Percentiles rank a stretch among this genome's conserved stretches.
phyloP scores from a whole-genome alignment of 345 rosid genomes.

The Syzygium aromaticum region DNA sequence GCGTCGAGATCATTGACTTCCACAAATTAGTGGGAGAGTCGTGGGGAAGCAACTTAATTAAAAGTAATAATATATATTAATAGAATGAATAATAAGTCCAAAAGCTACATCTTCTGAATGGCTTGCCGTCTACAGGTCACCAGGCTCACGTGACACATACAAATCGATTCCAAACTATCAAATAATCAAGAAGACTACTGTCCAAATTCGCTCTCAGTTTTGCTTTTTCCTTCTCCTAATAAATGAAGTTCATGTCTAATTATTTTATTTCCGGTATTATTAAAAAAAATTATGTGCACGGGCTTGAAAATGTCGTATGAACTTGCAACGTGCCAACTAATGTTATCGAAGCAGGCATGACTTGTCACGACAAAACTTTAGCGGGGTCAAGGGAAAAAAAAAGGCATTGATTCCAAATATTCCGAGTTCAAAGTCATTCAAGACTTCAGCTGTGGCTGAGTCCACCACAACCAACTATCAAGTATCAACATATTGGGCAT shows the following conservation, averaged over 20 bases:
- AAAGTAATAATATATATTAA: not conserved
- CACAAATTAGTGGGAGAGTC: not conserved
- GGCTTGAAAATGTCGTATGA: not conserved
- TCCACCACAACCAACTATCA: not conserved
- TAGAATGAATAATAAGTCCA: not conserved
- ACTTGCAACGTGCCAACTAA: not conserved
- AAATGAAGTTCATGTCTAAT: not conserved
- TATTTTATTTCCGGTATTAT: not conserved
- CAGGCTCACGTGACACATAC: not conserved
- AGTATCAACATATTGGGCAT: not conserved
- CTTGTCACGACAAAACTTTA: not conserved
- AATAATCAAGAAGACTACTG: not conserved
- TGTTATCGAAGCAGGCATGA: not conserved
- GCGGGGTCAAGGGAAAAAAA: not conserved
- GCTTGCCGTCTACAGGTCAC: not conserved
- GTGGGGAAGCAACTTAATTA: not conserved
- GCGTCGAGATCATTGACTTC: not conserved
- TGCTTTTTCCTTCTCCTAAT: not conserved
- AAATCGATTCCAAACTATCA: not conserved
- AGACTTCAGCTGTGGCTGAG: not conserved
- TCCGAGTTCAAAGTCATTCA: not conserved
- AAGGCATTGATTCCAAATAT: not conserved
- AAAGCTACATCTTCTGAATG: not conserved
- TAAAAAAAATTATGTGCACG: not conserved
- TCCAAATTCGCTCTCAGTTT: not conserved